Evolutionary conservation across 1,284 basidiomycete genomes (phyloP).

Genomic region (Ceratobasidium sp.): DNA sequence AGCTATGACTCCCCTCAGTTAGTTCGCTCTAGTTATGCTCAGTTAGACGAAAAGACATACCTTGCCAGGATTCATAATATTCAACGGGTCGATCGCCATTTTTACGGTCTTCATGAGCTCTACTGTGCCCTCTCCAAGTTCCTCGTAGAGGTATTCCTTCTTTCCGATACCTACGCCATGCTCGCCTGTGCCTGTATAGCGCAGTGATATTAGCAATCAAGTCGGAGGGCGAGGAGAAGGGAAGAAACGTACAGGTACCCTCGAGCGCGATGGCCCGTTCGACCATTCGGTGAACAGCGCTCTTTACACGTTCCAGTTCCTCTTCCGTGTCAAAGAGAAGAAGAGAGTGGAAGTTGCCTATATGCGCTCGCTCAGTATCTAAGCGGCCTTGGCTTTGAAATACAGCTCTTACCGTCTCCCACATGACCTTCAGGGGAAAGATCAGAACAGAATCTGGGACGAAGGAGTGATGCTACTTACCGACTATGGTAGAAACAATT

Average conservation of each 20-base stretch:
- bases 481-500: conserved; percentile 73
- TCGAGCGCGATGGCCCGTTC: conserved; percentile 55
- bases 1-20: no score
- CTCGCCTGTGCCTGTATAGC: conserved; percentile 75
- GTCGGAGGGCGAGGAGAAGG: conserved; percentile 55
- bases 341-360: conserved; percentile 70
- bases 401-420: conserved; percentile 75
- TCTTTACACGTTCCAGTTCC: conserved; percentile 53
- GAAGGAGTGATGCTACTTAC: no score
- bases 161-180: conserved; percentile 89
- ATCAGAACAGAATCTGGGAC: no score
- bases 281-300: conserved; percentile 56
- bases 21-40: background rate
- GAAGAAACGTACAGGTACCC: conserved; percentile 59
- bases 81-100: conserved; percentile 75
- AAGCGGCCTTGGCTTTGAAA: conserved; percentile 33
- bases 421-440: conserved; percentile 87
- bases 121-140: conserved; percentile 83
- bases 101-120: conserved; percentile 86
- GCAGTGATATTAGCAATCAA: conserved; percentile 3
- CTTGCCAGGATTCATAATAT: conserved; percentile 87
- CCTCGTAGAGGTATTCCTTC: conserved; percentile 76
- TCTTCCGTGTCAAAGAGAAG: conserved; percentile 54
- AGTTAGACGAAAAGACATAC: conserved; percentile 48
- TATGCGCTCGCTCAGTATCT: background rate